Conservation (phyloP, 345 rosid species). For the Arabidopsis thaliana region TAIR10.1 NC_003074.8:4697501-4698000, state of each 20-base stretch:
- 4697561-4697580: conserved; percentile 31
- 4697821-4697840: conserved; percentile 88
- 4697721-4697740: conserved; percentile 83
- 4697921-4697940: conserved; percentile 68
- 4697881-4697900: conserved; percentile 86
- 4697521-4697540: conserved; percentile 6
- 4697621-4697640: conserved; percentile 86
- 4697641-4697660: conserved; percentile 85
- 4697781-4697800: conserved; percentile 75
- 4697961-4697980: conserved; percentile 78
- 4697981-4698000: conserved; percentile 63
- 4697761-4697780: conserved; percentile 81
- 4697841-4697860: conserved; percentile 97
- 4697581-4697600: conserved; percentile 30
- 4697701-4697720: conserved; percentile 80
- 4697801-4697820: conserved; percentile 89
- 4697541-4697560: not conserved
- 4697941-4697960: conserved; percentile 82
- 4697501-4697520: conserved; percentile 5
- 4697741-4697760: conserved; percentile 83
- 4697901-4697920: conserved; percentile 89
- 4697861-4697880: conserved; percentile 85
- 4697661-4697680: conserved; percentile 84
- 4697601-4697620: conserved; percentile 61
- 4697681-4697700: conserved; percentile 76